These are phyloP conservation scores for Silybum marianum DNA, from an alignment of 129 eudicot genomes.

Conservation along the genomic window DNA sequence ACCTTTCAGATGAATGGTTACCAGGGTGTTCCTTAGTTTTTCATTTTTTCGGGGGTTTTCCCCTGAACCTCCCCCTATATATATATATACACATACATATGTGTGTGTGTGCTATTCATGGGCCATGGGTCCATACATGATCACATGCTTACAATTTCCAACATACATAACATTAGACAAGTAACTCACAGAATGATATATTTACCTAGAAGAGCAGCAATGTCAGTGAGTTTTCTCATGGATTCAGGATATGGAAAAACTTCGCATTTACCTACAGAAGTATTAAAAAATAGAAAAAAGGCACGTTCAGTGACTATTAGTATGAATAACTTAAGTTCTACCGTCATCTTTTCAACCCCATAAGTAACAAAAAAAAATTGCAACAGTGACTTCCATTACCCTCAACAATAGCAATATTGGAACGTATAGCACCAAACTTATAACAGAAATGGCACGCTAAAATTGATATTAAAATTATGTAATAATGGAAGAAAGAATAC, in stretches of 20 bases:
- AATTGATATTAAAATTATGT: neutral
- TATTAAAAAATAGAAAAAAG: constrained; percentile 4
- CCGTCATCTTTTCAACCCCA: neutral
- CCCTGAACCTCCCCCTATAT: neutral
- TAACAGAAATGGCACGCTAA: neutral
- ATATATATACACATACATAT: too few relatives aligned
- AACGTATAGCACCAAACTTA: neutral
- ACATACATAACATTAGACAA: constrained; percentile 13
- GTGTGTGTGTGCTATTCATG: constrained; percentile 1
- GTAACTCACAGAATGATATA: constrained; percentile 40
- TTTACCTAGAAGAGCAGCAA: constrained; percentile 58
- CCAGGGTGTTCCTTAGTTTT: neutral
- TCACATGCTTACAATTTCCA: constrained; percentile 10
- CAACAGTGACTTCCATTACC: neutral
- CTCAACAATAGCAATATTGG: neutral
- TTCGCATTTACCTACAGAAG: constrained; percentile 51
- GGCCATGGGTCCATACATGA: constrained; percentile 11
- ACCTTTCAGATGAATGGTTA: neutral
- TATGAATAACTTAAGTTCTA: neutral
- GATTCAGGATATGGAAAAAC: constrained; percentile 47
- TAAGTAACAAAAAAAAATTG: neutral
- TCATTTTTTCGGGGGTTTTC: neutral
- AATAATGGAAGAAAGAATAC: neutral
- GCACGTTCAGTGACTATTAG: neutral
- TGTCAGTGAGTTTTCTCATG: constrained; percentile 43